A percentile compares a stretch with the other conserved stretches of the same genome.
Conservation (phyloP, 345 rosid species). For the Populus deltoides region DNA sequence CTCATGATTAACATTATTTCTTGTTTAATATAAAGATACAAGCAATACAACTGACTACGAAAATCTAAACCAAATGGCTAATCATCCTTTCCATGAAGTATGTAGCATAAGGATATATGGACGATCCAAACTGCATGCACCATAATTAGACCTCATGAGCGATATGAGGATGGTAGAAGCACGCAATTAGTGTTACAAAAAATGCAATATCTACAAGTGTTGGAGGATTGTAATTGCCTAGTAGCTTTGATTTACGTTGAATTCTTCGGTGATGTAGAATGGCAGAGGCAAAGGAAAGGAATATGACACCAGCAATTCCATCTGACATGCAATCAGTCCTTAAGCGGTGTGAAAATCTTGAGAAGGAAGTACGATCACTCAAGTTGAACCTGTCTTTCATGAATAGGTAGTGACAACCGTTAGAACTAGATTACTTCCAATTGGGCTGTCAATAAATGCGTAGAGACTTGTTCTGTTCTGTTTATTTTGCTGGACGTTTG, state of each 20-base stretch:
- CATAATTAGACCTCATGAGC: not conserved
- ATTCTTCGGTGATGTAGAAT: slow-evolving; percentile 39
- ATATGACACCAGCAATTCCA: slow-evolving; percentile 46
- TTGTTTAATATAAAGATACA: too few species aligned
- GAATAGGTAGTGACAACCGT: slow-evolving; percentile 43
- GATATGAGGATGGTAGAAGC: not conserved
- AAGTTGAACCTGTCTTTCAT: slow-evolving; percentile 72
- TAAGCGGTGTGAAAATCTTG: slow-evolving; percentile 62
- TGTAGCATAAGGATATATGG: not conserved
- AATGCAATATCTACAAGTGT: not conserved
- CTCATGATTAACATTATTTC: not conserved
- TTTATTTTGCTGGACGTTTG: not conserved
- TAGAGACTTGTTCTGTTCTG: not conserved
- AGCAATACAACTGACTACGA: not conserved
- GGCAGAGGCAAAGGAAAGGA: slow-evolving; percentile 79
- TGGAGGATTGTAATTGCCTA: not conserved
- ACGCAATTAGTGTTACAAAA: not conserved
- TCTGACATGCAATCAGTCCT: slow-evolving; percentile 56
- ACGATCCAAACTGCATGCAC: not conserved
- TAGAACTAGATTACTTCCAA: not conserved
- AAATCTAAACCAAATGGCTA: not conserved
- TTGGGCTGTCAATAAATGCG: not conserved
- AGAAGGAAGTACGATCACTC: slow-evolving; percentile 80
- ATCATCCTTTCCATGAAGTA: not conserved
- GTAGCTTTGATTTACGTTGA: not conserved